Base-by-base conservation (phyloP, 129 eudicot genomes). In the Logfia minima region DNA sequence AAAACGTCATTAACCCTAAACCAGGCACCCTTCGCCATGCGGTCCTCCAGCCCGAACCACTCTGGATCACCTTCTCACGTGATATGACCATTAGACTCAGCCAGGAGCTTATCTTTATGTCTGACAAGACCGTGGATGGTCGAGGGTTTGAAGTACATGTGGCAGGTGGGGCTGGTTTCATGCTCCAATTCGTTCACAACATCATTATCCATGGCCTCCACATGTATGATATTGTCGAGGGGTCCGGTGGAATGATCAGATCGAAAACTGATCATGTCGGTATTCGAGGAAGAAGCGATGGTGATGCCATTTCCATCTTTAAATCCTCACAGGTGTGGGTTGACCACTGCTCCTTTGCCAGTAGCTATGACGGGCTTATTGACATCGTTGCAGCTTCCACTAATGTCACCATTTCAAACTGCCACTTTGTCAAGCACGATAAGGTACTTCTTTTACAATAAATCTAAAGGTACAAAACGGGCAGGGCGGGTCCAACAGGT, bases 1-100 rank as follows among this genome's bases (percentile, higher is more conserved):
- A 77, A 0, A 75, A 83, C 62, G 34, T 74, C 1, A 43, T 74
- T 0, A 60, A 77, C 71, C 92, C 92, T 0, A 85, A 80, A 37
- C 87, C 84, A 4, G 89, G 92, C 4, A 85, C 92, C 71, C 86
- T 88, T 5, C 87, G 89, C 3, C 85, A 85, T 26, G 92, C 87
- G 0, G 86, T 83, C 66, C 80, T 87, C 79, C 89, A 79, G 34
- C 66, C 67, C 22, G 78, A 56, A 56, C 92, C 92, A 29, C 68
- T 87, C 32, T 87, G 92, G 92, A 88, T 88, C 82, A 77, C 48
- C n/a, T 88, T 88, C 67, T 53, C 66, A 1, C n/a, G 61, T 0
- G 16, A 60, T 74, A 88, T 88, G 92, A 71, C 4, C 2, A 88
- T 88, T 19, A 66, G 63, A 52, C 82, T 88, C 34, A 29, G 14